Evolutionary conservation across 352 stramenopile genomes (phyloP).

Genomic region (Salisapilia sapeloensis): DNA sequence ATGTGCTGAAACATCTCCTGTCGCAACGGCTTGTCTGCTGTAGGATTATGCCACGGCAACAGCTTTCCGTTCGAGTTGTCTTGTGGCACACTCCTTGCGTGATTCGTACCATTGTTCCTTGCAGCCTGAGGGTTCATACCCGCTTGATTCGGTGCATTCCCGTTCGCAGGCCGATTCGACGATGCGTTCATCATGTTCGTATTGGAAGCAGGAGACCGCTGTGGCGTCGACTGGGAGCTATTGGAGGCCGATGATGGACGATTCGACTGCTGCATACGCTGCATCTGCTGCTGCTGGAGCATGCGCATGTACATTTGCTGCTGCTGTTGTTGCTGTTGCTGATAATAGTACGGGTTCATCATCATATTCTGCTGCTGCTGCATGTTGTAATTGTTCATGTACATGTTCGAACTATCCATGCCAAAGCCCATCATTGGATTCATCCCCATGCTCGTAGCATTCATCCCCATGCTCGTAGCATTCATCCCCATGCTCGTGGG

Average conservation of each 20-base stretch:
- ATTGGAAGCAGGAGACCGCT: background rate
- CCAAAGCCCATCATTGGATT: slow-evolving; percentile 15
- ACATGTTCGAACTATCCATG: slow-evolving; percentile 36
- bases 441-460: slow-evolving; percentile 30
- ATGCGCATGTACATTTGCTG: slow-evolving; percentile 72
- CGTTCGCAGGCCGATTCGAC: too few relatives aligned
- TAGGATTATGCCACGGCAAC: too few relatives aligned
- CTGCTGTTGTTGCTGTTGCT: slow-evolving; percentile 53
- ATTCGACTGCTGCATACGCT: slow-evolving; percentile 16
- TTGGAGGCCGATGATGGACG: background rate
- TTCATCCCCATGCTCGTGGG: slow-evolving; percentile 35
- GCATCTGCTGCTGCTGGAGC: slow-evolving; percentile 22
- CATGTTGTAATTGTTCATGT: slow-evolving; percentile 52
- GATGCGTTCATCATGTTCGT: too few relatives aligned
- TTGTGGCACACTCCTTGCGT: slow-evolving; percentile 1
- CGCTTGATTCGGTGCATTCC: too few relatives aligned
- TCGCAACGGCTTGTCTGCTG: slow-evolving; percentile 47
- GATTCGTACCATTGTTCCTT: too few relatives aligned
- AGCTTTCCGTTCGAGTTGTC: slow-evolving; percentile 1
- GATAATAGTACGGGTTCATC: slow-evolving; percentile 57
- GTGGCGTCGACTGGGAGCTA: background rate
- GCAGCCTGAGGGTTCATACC: too few relatives aligned
- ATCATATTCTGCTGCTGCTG: slow-evolving; percentile 50
- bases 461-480: slow-evolving; percentile 32
- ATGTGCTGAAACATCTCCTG: slow-evolving; percentile 84